phyloP scores from a whole-genome alignment of 495 filamentous ascomycete species.

The Lophium mytilinum region DNA sequence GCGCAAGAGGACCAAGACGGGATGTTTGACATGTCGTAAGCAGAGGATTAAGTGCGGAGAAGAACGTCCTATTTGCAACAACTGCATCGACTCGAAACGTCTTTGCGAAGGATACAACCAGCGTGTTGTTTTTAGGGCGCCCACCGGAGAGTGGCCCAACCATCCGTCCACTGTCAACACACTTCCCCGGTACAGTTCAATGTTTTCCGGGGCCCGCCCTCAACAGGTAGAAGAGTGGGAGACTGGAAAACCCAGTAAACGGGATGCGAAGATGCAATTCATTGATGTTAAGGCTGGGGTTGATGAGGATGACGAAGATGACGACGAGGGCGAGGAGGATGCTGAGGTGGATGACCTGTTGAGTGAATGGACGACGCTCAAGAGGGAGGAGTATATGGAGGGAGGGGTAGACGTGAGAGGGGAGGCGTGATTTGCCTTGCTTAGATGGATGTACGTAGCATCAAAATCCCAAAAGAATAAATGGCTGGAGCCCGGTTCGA shows the following conservation, averaged over 20 bases:
- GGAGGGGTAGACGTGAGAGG: slow-evolving; percentile 2
- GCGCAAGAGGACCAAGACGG: slow-evolving; percentile 88
- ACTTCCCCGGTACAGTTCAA: slow-evolving; percentile 22
- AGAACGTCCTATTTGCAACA: slow-evolving; percentile 80
- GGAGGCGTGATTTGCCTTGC: no score
- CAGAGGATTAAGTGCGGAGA: slow-evolving; percentile 97
- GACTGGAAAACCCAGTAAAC: neutral
- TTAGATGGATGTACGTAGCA: no score
- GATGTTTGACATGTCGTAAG: slow-evolving; percentile 90
- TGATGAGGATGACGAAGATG: neutral
- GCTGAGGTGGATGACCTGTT: slow-evolving; percentile 30
- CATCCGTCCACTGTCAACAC: slow-evolving; percentile 20
- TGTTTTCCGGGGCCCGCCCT: slow-evolving; percentile 21
- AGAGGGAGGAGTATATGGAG: slow-evolving; percentile 24
- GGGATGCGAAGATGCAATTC: neutral
- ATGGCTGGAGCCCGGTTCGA: no score
- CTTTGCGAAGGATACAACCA: slow-evolving; percentile 93
- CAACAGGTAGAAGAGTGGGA: no score
- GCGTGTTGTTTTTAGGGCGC: slow-evolving; percentile 85
- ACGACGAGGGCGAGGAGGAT: slow-evolving; percentile 7
- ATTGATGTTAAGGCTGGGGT: neutral
- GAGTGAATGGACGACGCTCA: slow-evolving; percentile 25
- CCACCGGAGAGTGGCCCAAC: slow-evolving; percentile 47
- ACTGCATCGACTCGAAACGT: slow-evolving; percentile 92
- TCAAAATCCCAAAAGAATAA: no score